Evolutionary conservation across 1,284 basidiomycete genomes (phyloP).

Genomic region (Pseudozyma sp.): DNA sequence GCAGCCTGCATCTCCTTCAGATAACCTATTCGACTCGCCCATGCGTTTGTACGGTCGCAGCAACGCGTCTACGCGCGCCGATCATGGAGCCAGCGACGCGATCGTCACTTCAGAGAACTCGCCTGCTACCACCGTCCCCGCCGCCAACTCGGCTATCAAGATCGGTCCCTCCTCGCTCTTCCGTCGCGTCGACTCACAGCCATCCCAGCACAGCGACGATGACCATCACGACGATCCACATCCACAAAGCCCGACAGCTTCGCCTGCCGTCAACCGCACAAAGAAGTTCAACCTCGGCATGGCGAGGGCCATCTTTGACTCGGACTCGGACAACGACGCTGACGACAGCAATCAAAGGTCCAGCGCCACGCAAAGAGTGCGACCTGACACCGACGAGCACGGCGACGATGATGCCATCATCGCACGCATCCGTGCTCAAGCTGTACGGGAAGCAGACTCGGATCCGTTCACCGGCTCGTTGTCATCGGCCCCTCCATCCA

Average conservation of each 20-base stretch:
- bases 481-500: constrained; percentile 29
- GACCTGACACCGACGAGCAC: neutral
- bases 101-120: constrained; percentile 28
- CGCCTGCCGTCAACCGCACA: constrained; percentile 19
- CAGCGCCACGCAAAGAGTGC: neutral
- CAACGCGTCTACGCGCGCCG: constrained; percentile 1
- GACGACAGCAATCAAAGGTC: neutral
- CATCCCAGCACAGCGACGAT: constrained; percentile 22
- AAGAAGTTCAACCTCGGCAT: constrained; percentile 35
- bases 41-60: constrained; percentile 35
- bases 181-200: constrained; percentile 32
- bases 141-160: constrained; percentile 34
- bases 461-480: constrained; percentile 41
- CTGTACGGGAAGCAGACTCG: constrained; percentile 19
- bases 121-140: constrained; percentile 27
- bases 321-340: constrained; percentile 32
- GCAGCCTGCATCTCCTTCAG: constrained; percentile 28
- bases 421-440: constrained; percentile 33
- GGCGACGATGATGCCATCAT: constrained; percentile 29
- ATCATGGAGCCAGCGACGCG: constrained; percentile 19
- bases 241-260: constrained; percentile 7
- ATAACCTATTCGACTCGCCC: constrained; percentile 37
- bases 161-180: constrained; percentile 18
- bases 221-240: constrained; percentile 5
- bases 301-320: constrained; percentile 42